Percentiles rank a stretch among this genome's conserved stretches.
Evolutionary conservation across 129 eudicot species (phyloP).

Genomic region (Pseudognaphalium luteoalbum): DNA sequence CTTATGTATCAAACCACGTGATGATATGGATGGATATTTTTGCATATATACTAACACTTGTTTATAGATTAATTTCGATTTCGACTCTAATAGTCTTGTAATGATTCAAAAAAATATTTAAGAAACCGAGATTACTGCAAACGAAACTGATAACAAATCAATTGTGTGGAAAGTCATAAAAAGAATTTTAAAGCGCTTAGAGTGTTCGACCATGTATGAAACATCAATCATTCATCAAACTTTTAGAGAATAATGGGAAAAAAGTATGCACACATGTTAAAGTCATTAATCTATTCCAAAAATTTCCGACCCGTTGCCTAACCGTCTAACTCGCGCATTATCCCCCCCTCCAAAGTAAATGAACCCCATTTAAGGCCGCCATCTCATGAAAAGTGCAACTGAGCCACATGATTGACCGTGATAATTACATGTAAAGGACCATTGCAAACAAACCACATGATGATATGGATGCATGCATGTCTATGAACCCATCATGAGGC

Average conservation of each 20-base stretch:
- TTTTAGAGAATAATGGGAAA: too few species aligned
- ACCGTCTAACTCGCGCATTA: neutral
- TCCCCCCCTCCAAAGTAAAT: neutral
- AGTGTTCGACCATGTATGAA: too few species aligned
- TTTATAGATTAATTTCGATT: too few species aligned
- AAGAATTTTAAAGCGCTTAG: too few species aligned
- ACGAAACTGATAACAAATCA: too few species aligned
- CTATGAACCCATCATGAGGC: constrained; percentile 1
- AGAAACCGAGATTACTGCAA: too few species aligned
- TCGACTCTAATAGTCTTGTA: too few species aligned
- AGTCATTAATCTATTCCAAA: neutral
- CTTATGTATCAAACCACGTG: neutral
- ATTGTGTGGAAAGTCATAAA: too few species aligned
- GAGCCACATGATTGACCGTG: neutral
- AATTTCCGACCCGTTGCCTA: neutral
- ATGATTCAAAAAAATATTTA: too few species aligned
- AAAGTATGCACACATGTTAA: neutral
- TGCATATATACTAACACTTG: neutral
- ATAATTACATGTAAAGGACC: neutral
- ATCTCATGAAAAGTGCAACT: neutral
- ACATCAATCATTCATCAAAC: too few species aligned
- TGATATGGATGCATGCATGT: constrained; percentile 15
- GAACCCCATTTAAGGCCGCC: neutral
- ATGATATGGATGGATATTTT: neutral
- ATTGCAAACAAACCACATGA: constrained; percentile 16